Base-by-base conservation (phyloP, 2,329 filamentous ascomycete genomes). In the Exophiala sp. region DNA sequence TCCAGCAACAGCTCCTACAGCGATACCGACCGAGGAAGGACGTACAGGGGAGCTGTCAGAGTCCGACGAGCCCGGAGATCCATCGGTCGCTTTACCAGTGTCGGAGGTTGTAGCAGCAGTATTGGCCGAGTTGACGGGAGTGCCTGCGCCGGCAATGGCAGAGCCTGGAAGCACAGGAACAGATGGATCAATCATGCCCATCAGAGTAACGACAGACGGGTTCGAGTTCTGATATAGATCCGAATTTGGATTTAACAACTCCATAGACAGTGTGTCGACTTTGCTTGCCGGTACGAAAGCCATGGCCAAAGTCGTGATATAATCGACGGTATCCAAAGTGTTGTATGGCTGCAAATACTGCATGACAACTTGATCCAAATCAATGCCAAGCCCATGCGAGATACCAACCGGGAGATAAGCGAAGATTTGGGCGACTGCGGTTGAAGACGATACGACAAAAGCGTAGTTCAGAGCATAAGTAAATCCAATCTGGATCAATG, bases 341-440 rank as follows among this genome's bases (percentile, higher is more conserved):
- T 14, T 74, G 60, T 51, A 56, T 35, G 34, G 63, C 32, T 60
- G 58, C 10, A 62, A 43, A 41, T 61, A 60, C 32, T 59, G 57
- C 54, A 46, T 65, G 38, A 47, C 65, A 23, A 63, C 53, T 19
- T 57, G 52, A 19, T 41, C 41, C 5, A 53, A 68, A 2, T 64
- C 63, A 10, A 69, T 55, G 2, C 68, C 62, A 39, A 95, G 72
- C 37, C 80, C 85, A 57, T 83, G 78, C 1, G 78, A 72, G 43
- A 95, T 75, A 57, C 86, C 88, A 45, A 74, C 61, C 0, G 89
- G 89, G 2, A 96, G 73, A 58, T 80, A 86, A 46, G 79, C 71
- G 72, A 96, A 95, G 62, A 98, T 87, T 68, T 97, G 91, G 32
- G 81, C 81, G 3, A 88, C 85, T 14, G 89, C 86, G 57, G 83